These are phyloP conservation scores for Fusarium compactum DNA, from an alignment of 2,329 filamentous ascomycete genomes.

Conservation along the genomic window DNA sequence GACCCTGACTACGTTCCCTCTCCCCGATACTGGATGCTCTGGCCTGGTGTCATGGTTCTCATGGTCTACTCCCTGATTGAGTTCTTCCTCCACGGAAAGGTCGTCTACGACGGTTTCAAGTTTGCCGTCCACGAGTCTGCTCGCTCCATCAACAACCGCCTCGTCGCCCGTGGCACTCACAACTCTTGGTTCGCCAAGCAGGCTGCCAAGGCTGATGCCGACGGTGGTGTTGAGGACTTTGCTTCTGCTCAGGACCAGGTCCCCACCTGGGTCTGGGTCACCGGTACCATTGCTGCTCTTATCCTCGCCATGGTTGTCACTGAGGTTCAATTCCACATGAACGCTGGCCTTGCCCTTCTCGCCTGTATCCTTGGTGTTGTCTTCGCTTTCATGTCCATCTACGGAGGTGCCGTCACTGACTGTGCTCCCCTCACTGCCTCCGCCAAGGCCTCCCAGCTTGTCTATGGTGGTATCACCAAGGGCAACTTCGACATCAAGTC, in stretches of 20 bases:
- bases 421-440: conserved; percentile 73
- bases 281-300: conserved; percentile 61
- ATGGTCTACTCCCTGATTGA: conserved; percentile 57
- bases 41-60: conserved; percentile 60
- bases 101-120: conserved; percentile 53
- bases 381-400: conserved; percentile 67
- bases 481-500: conserved; percentile 61
- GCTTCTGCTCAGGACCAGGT: conserved; percentile 60
- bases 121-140: conserved; percentile 51
- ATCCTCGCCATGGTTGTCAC: conserved; percentile 65
- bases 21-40: conserved; percentile 59
- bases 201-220: conserved; percentile 51
- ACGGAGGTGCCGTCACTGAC: conserved; percentile 66
- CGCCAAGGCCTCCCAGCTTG: conserved; percentile 75
- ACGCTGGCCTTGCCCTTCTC: conserved; percentile 66
- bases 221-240: conserved; percentile 55
- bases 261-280: conserved; percentile 65
- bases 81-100: conserved; percentile 55
- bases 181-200: conserved; percentile 53
- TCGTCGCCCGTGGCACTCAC: conserved; percentile 50
- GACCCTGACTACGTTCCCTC: conserved; percentile 50
- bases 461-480: conserved; percentile 74
- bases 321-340: conserved; percentile 66
- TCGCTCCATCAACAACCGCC: conserved; percentile 47
- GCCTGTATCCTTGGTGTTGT: conserved; percentile 68